Percentiles rank a stretch among this genome's conserved stretches.
Conservation (phyloP, 805 yeast genomes). For the Candida ponderosae region DNA sequence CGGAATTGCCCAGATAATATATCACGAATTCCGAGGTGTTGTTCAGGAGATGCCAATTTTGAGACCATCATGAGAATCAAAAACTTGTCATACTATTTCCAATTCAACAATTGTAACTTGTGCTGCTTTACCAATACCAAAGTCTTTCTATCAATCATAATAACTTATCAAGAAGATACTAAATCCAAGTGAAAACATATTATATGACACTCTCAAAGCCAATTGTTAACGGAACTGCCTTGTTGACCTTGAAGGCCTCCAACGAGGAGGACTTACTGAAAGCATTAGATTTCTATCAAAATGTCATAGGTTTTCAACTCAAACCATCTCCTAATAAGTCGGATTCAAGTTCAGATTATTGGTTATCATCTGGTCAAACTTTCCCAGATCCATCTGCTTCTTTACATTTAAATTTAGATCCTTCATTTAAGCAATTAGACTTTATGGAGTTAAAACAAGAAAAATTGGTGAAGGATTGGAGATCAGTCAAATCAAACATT, state of each 20-base stretch:
- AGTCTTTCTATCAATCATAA: no score
- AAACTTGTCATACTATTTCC: no score
- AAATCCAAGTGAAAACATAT: no score
- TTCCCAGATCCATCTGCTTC: slow-evolving; percentile 22
- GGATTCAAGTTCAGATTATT: slow-evolving; percentile 18
- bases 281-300: slow-evolving; percentile 51
- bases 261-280: slow-evolving; percentile 32
- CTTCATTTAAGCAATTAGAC: slow-evolving; percentile 14
- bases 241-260: slow-evolving; percentile 45
- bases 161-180: no score
- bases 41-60: no score
- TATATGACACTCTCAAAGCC: slow-evolving; percentile 19
- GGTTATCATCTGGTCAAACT: slow-evolving; percentile 23
- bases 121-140: no score
- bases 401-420: slow-evolving; percentile 18
- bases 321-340: no score
- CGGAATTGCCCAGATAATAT: no score
- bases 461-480: slow-evolving; percentile 36
- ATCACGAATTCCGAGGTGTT: no score
- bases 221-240: slow-evolving; percentile 50
- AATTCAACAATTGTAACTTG: no score
- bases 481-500: slow-evolving; percentile 35
- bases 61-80: no score
- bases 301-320: slow-evolving; percentile 28
- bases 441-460: slow-evolving; percentile 20